Evolutionary conservation across 2,329 filamentous ascomycete genomes (phyloP).

Genomic region (Pseudogymnoascus sp.): DNA sequence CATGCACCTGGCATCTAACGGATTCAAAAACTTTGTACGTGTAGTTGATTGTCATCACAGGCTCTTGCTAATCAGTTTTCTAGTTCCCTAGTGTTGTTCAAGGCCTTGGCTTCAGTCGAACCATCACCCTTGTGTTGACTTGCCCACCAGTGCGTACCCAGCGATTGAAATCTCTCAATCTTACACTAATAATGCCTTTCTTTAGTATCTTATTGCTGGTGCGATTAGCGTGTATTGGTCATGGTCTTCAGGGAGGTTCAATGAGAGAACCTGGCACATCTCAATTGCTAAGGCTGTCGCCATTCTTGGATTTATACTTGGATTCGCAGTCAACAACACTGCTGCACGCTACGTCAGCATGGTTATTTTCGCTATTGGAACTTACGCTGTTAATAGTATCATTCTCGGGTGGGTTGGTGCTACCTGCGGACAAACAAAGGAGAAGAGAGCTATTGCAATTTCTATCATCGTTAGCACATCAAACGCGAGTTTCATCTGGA

Average conservation of each 20-base stretch:
- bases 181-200: background rate
- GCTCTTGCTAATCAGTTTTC: too few species aligned
- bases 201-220: conserved; percentile 36
- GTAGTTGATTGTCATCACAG: too few species aligned
- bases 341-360: conserved; percentile 36
- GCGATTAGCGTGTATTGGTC: conserved; percentile 39
- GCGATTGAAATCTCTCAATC: too few species aligned
- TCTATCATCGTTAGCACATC: too few species aligned
- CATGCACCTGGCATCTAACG: conserved; percentile 35
- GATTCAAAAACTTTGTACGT: conserved; percentile 33
- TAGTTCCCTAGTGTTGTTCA: too few species aligned
- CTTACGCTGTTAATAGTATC: conserved; percentile 40
- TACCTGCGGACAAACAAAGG: conserved; percentile 28
- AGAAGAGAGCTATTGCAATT: too few species aligned
- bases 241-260: conserved; percentile 42
- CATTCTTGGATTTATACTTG: conserved; percentile 37
- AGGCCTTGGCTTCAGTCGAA: too few species aligned
- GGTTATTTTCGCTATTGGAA: conserved; percentile 37
- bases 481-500: too few species aligned
- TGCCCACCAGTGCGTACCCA: too few species aligned
- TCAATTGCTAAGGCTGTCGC: conserved; percentile 36
- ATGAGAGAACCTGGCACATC: conserved; percentile 45
- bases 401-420: conserved; percentile 41
- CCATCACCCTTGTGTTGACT: too few species aligned
- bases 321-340: conserved; percentile 32